A percentile compares a stretch with the other conserved stretches of the same genome.
Conservation (phyloP, 345 rosid species). For the Camelina sativa region DNA sequence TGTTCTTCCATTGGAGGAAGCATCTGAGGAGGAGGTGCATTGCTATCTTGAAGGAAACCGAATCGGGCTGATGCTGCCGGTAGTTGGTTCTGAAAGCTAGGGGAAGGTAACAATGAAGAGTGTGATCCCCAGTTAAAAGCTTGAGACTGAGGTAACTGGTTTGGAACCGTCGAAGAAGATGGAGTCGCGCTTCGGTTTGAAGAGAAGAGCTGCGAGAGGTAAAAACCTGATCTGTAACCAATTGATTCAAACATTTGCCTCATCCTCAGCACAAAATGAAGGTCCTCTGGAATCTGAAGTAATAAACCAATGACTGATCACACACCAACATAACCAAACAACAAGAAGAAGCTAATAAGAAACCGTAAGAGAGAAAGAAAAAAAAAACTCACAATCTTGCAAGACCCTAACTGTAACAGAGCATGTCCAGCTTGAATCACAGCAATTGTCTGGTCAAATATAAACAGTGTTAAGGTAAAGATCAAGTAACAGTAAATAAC, state of each 20-base stretch:
- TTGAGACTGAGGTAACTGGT: constrained; percentile 57
- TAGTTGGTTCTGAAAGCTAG: constrained; percentile 63
- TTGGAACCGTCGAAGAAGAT: constrained; percentile 62
- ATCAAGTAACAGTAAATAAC: constrained; percentile 23
- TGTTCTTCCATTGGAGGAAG: constrained; percentile 76
- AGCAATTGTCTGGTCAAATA: constrained; percentile 82
- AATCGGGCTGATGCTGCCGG: constrained; percentile 41
- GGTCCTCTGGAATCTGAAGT: constrained; percentile 88
- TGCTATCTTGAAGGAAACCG: constrained; percentile 65
- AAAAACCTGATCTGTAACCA: constrained; percentile 90
- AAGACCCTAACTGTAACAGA: constrained; percentile 89
- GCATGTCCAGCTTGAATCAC: constrained; percentile 99
- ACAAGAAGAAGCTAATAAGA: not conserved
- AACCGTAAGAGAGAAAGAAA: not conserved
- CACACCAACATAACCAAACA: constrained; percentile 40
- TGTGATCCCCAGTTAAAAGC: constrained; percentile 71
- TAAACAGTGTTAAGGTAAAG: constrained; percentile 25
- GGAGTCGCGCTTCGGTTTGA: constrained; percentile 55
- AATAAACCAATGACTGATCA: constrained; percentile 46
- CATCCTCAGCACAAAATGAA: constrained; percentile 95
- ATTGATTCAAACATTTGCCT: constrained; percentile 93
- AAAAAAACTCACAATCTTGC: constrained; percentile 84
- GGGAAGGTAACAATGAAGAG: constrained; percentile 66
- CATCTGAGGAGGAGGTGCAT: constrained; percentile 67
- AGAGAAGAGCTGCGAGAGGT: constrained; percentile 92